These are phyloP conservation scores for Bromus sterilis DNA, from an alignment of 176 grass and related monocot species.

Conservation along the genomic window DNA sequence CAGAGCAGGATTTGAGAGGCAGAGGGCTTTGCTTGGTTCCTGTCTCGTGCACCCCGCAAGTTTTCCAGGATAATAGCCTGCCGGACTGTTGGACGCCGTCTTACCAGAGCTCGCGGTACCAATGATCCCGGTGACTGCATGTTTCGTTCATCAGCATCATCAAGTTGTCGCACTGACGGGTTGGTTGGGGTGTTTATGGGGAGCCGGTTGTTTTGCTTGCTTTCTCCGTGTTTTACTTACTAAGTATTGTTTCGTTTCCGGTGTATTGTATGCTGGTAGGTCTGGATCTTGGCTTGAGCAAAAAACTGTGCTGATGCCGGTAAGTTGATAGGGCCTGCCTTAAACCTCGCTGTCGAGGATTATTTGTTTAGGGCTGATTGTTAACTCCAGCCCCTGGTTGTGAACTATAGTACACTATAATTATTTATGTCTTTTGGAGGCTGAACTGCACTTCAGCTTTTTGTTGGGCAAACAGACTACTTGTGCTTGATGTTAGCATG, in stretches of 20 bases:
- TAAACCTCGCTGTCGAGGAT: too few species aligned
- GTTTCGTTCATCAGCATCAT: not conserved
- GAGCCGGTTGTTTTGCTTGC: not conserved
- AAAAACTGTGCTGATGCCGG: not conserved
- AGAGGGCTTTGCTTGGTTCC: slow-evolving; percentile 67
- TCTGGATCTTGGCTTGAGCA: not conserved
- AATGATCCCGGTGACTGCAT: not conserved
- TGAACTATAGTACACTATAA: not conserved
- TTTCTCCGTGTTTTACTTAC: not conserved
- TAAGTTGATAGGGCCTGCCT: not conserved
- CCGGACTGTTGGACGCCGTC: slow-evolving; percentile 51
- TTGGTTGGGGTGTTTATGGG: not conserved
- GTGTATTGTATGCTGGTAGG: not conserved
- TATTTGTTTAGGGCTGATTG: not conserved
- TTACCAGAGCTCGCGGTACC: slow-evolving; percentile 42
- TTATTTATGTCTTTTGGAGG: not conserved
- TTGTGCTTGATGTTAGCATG: not conserved
- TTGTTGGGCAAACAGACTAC: too few species aligned
- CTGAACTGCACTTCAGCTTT: not conserved
- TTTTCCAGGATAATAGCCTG: slow-evolving; percentile 28
- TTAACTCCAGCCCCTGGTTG: not conserved
- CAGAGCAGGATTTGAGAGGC: slow-evolving; percentile 40
- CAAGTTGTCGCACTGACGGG: not conserved
- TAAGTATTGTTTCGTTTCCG: not conserved
- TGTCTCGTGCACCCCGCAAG: slow-evolving; percentile 46